Conservation (phyloP, 1,284 basidiomycete species). For the Rhodofomes roseus region DNA sequence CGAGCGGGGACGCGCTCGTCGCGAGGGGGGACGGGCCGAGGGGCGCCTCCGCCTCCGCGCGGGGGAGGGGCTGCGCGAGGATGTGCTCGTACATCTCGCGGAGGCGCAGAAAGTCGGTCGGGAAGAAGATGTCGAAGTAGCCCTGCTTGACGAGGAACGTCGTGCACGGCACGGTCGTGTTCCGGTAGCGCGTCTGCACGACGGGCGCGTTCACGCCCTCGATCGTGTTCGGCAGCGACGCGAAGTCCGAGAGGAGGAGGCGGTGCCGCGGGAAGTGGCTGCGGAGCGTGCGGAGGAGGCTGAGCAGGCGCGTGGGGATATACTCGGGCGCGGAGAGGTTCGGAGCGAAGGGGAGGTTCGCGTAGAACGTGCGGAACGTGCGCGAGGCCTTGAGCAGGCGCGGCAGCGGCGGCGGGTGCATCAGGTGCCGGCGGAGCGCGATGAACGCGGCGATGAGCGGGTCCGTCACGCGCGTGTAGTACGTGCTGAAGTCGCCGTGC, state of each 20-base stretch:
- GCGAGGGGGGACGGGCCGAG: slow-evolving; percentile 46
- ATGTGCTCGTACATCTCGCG: slow-evolving; percentile 86
- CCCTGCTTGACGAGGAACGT: slow-evolving; percentile 94
- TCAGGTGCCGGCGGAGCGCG: slow-evolving; percentile 53
- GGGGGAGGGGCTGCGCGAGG: slow-evolving; percentile 52
- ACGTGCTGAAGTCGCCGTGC: slow-evolving; percentile 81
- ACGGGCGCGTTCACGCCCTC: slow-evolving; percentile 88
- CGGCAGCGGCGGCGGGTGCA: slow-evolving; percentile 52
- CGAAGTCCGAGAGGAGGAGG: slow-evolving; percentile 92
- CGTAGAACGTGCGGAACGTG: slow-evolving; percentile 58
- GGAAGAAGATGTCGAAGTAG: slow-evolving; percentile 99
- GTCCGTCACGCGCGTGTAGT: slow-evolving; percentile 86
- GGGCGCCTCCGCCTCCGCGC: slow-evolving; percentile 25
- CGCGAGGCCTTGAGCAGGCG: slow-evolving; percentile 55
- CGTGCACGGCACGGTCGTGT: slow-evolving; percentile 83
- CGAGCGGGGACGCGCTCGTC: slow-evolving; percentile 45
- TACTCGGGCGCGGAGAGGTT: slow-evolving; percentile 92
- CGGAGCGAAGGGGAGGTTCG: slow-evolving; percentile 80
- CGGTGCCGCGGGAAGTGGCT: slow-evolving; percentile 88
- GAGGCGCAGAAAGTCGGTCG: slow-evolving; percentile 86
- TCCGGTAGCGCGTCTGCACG: slow-evolving; percentile 89
- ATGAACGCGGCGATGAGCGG: slow-evolving; percentile 78
- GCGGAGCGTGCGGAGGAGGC: slow-evolving; percentile 81
- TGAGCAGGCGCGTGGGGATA: slow-evolving; percentile 89
- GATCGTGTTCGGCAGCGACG: slow-evolving; percentile 82